Base-by-base conservation (phyloP, 73 alveolate genomes). In the Blepharisma stoltei region DNA sequence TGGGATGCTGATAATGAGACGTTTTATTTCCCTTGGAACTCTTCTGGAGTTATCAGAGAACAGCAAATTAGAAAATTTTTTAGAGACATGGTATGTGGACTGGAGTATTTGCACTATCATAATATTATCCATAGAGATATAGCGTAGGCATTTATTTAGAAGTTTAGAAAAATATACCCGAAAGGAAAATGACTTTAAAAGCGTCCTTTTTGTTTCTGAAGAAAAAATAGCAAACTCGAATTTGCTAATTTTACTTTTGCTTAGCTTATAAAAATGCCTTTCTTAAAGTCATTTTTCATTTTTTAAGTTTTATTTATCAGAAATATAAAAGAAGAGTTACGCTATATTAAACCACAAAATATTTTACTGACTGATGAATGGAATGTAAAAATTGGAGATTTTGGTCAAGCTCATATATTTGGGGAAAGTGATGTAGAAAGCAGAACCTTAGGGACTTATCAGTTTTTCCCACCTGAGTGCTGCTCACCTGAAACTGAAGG, bases 401-500 rank as follows among this genome's bases (percentile, higher is more conserved):
- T 94, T 80, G 98, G 98, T 45, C 88, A 87, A 11, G 81, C 98
- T 25, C 54, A 85, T 53, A 77, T 81, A 7, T 80, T 91, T 67
- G 48, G 76, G 37, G 93, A 79, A 37, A 86, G 85, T 78, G 95
- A 93, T 78, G 88, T 80, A 4, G 86, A 92, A 27, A 90, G 80
- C 38, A 95, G 87, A 65, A 88, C 97, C 6, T 90, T 88, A 78
- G 97, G 99, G 48, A 94, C 99, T 9, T 93, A 93, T 71, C 95
- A 89, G 70, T 96, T 96, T 79, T 81, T 94, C 93, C 96, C 99
- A 23, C 99, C 99, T 21, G 99, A 96, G 75, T 93, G 96, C 48
- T 94, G 97, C 55, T 81, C 79, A 25, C 81, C 93, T 44, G 88
- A 85, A 27, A 80, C 79, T 23, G 81, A 81, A 44, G 90, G 87